These are phyloP conservation scores for Adansonia madagascariensis DNA, from an alignment of 441 rosid genomes.

Conservation along the genomic window DNA sequence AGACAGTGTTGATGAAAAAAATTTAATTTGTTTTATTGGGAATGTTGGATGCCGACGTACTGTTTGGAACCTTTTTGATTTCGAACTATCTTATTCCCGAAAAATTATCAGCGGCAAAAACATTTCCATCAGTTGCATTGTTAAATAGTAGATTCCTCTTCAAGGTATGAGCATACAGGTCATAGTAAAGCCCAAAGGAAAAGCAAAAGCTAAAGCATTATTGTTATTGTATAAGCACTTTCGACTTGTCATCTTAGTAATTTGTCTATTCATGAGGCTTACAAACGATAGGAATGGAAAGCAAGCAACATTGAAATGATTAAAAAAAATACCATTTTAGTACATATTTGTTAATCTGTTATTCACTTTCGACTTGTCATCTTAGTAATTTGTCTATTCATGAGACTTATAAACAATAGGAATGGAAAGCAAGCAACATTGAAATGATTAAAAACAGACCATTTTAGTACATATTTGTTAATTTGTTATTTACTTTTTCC, in stretches of 20 bases:
- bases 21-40: background rate
- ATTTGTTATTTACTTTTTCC: too few species aligned
- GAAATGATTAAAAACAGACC: background rate
- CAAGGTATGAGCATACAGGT: constrained; percentile 10
- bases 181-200: background rate
- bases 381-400: too few species aligned
- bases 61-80: constrained; percentile 79
- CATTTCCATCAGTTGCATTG: constrained; percentile 38
- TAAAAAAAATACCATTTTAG: background rate
- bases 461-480: too few species aligned
- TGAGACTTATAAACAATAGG: too few species aligned
- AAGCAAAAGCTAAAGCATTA: background rate
- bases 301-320: background rate
- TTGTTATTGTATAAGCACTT: too few species aligned
- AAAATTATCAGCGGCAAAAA: constrained; percentile 51
- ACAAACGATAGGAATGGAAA: too few species aligned
- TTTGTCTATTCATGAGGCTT: too few species aligned
- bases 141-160: constrained; percentile 1
- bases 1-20: background rate
- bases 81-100: constrained; percentile 64
- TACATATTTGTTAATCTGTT: background rate
- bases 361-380: background rate
- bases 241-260: background rate
- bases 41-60: constrained; percentile 55
- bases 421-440: too few species aligned